Base-by-base conservation (phyloP, 2,329 filamentous ascomycete species). In the Aspergillus fischeri region DNA sequence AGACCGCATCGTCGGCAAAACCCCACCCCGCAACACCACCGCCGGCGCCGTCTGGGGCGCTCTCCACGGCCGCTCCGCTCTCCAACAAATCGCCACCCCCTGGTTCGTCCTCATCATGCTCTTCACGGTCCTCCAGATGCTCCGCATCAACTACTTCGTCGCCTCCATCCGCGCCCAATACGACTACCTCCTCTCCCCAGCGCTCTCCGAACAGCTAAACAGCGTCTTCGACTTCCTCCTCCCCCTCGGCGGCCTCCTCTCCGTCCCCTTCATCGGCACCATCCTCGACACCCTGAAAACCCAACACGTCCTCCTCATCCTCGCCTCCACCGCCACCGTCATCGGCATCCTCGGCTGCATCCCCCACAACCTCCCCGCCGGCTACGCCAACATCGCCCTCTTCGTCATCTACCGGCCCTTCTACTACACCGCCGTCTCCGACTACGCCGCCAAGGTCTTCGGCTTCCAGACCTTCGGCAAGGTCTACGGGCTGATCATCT, bases 401-500 rank as follows among this genome's bases (percentile, higher is more conserved):
- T 96, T 96, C 68, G 90, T 93, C 20, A 72, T 94, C 14, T 95
- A 94, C 71, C 83, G 92, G 0, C 91, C 91, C 0, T 87, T 96
- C 56, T 96, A 94, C 76, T 96, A 96, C 75, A 94, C 91, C 0
- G 85, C 90, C 2, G 89, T 96, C 9, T 92, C 88, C 57, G 92
- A 96, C 76, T 96, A 95, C 73, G 84, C 86, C 21, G 91, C 91
- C 59, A 96, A 96, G 75, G 91, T 96, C 38, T 96, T 96, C 71
- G 92, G 92, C 17, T 96, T 96, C 76, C 83, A 86, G 59, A 96
- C 91, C 0, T 96, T 96, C 65, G 92, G 92, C 49, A 96, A 90
- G 56, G 91, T 97, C n/a, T 96, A 96, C 73, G 92, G 92, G 10
- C 81, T 92, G 21, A 89, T 96, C 63, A 96, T 96, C 65, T 95